Percentiles rank a stretch among this genome's conserved stretches.
phyloP scores from a whole-genome alignment of 23 red algal species.

The Gracilariopsis chorda region DNA sequence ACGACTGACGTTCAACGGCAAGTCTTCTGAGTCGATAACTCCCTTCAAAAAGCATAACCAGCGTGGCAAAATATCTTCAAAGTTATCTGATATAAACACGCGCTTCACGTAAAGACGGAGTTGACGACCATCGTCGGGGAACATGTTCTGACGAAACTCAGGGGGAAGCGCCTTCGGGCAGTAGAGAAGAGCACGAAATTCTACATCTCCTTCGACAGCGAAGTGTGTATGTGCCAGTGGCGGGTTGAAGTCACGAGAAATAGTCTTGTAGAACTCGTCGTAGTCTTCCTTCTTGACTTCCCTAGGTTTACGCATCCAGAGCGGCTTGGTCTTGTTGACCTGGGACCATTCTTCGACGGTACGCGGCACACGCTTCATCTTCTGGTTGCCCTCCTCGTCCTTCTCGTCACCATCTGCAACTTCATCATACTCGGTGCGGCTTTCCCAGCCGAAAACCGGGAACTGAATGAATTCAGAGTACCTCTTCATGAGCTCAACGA shows the following conservation, averaged over 20 bases:
- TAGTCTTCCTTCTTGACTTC: conserved; percentile 91
- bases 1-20: conserved; percentile 95
- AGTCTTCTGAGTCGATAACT: conserved; percentile 95
- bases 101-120: conserved; percentile 93
- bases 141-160: conserved; percentile 97
- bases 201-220: conserved; percentile 96
- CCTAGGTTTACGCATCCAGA: conserved; percentile 93
- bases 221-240: conserved; percentile 92
- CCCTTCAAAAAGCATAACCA: conserved; percentile 92
- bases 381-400: conserved; percentile 74
- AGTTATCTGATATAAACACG: conserved; percentile 99
- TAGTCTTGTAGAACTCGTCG: conserved; percentile 95
- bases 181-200: conserved; percentile 92
- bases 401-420: conserved; percentile 90
- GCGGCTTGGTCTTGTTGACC: conserved; percentile 94
- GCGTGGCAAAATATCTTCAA: conserved; percentile 92
- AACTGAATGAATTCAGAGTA: conserved; percentile 98
- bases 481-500: conserved; percentile 80
- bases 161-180: conserved; percentile 79
- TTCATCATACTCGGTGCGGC: conserved; percentile 81
- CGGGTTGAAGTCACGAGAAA: conserved; percentile 71
- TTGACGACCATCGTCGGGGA: conserved; percentile 66
- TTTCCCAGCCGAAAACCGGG: conserved; percentile 87
- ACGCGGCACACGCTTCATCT: conserved; percentile 84
- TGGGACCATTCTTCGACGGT: conserved; percentile 78